Base-by-base conservation (phyloP, 179 eudicot species). In the Heliamphora pulchella region DNA sequence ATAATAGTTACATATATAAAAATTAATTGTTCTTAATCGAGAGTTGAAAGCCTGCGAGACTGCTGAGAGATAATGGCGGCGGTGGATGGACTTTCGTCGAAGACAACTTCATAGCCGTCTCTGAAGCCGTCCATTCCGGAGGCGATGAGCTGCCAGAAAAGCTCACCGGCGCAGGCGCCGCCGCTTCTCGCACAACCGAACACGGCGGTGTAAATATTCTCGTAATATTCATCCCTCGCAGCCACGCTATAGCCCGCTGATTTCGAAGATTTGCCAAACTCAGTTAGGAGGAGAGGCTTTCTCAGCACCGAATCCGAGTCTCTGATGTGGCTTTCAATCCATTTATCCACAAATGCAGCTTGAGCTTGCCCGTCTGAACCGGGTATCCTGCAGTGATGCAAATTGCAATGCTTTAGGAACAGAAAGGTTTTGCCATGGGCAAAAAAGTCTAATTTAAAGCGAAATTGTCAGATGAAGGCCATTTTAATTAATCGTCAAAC, bases 121-220 rank as follows among this genome's bases (percentile, higher is more conserved):
- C 72, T 8, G 58, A 71, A 86, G 3, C 22, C 14, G 14, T 81
- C 81, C 88, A 86, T 86, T 71, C 86, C 83, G 1, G 75, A 74
- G 13, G 86, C 83, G 80, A 84, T 41, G 8, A 86, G 39, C n/a
- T 86, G 88, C 88, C 88, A 84, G 9, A 86, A 82, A 5, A 84
- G 63, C 53, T 74, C 80, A 11, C 88, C 88, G 7, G 81, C 82
- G 43, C 80, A 70, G 0, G 84, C 61, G 1, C 85, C 88, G 7
- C 83, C 85, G 3, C 20, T 63, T 53, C 57, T 67, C 0, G 85
- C 88, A 4, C 54, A 82, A n/a, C 39, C 47, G 54, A 83, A 83
- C 0, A 84, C 62, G n/a, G 59, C 58, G 11, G 65, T 62, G 71
- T 83, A 86, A 17, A 86, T 84, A 2, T 71, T n/a, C 1, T 64